phyloP scores from a whole-genome alignment of 2,329 filamentous ascomycete genomes.

The Venturia pyrina region DNA sequence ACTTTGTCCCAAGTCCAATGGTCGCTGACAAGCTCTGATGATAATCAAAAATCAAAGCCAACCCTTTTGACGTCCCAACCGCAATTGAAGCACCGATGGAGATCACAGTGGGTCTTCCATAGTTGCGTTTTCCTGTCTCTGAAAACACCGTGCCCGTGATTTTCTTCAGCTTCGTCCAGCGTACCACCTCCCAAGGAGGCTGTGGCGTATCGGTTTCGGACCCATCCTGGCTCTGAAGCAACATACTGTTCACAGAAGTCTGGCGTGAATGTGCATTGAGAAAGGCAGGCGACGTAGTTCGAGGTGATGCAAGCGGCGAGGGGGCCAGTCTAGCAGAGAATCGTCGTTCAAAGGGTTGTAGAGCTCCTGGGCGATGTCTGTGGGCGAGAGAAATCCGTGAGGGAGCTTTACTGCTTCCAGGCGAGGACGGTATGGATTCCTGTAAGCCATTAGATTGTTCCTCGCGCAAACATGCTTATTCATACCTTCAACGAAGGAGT shows the following conservation, averaged over 20 bases:
- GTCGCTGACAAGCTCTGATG: constrained; percentile 91
- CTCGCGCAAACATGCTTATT: neutral
- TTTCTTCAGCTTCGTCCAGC: constrained; percentile 90
- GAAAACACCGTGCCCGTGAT: constrained; percentile 85
- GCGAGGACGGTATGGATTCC: constrained; percentile 48
- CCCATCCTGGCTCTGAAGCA: constrained; percentile 49
- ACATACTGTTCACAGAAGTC: constrained; percentile 64
- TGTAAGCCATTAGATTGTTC: constrained; percentile 24
- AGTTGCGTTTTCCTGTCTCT: constrained; percentile 82
- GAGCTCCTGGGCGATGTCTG: constrained; percentile 67
- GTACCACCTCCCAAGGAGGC: constrained; percentile 90
- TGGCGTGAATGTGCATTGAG: constrained; percentile 69
- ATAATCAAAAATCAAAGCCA: constrained; percentile 94
- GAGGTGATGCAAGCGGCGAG: constrained; percentile 48
- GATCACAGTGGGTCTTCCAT: constrained; percentile 83
- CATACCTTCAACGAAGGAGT: constrained; percentile 72
- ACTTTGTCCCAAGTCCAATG: constrained; percentile 87
- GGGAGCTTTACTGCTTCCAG: constrained; percentile 64
- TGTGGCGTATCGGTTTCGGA: constrained; percentile 54
- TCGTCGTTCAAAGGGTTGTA: constrained; percentile 86
- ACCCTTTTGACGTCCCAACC: constrained; percentile 85
- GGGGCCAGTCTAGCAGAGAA: constrained; percentile 82
- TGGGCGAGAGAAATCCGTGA: constrained; percentile 58
- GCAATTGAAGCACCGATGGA: constrained; percentile 81
- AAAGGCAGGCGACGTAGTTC: constrained; percentile 69